Base-by-base conservation (phyloP, 2,329 filamentous ascomycete species). In the Triangularia setosa region DNA sequence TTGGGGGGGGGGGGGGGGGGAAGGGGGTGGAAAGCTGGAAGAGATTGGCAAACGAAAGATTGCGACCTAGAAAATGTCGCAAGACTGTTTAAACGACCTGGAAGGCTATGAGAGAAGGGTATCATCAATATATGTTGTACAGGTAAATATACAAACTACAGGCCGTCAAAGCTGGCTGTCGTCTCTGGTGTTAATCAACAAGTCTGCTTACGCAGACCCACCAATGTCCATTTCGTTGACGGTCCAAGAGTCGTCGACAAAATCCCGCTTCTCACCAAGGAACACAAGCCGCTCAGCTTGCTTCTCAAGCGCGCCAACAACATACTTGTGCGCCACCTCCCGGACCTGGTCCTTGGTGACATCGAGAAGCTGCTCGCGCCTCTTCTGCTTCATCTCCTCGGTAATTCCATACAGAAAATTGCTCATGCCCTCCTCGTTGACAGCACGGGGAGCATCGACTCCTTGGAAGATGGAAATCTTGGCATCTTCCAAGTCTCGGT, bases 401-500 rank as follows among this genome's bases (percentile, higher is more conserved):
- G 90, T 92, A 35, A 99, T 84, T 12, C 93, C 93, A 28, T 88
- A 90, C 73, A 97, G 80, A 78, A 99, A 99, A 61, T 88, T 84
- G 53, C 86, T 84, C 87, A 96, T 91, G 35, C 94, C 95, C 75
- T 98, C 94, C 59, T 90, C 84, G 74, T 90, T 95, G 23, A 98
- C 92, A 44, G 91, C 90, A 70, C 89, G 84, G 0, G 95, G 95
- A 11, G 94, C 94, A 76, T 99, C 95, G 9, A 97, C 86, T 35
- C 86, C 83, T 77, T 99, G 93, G 82, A 99, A 99, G 12, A 97
- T 90, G 27, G 91, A 92, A 44, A 99, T 86, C 79, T 99, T 99
- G 67, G 95, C 95, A 76, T 99, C 95, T 73, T 98, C 94, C 1
- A 99, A 82, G 74, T 99, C 93, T 40, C 89, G 87, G 24, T 90